These are phyloP conservation scores for Boletus fagicola DNA, from an alignment of 768 basidiomycete genomes.

Conservation along the genomic window DNA sequence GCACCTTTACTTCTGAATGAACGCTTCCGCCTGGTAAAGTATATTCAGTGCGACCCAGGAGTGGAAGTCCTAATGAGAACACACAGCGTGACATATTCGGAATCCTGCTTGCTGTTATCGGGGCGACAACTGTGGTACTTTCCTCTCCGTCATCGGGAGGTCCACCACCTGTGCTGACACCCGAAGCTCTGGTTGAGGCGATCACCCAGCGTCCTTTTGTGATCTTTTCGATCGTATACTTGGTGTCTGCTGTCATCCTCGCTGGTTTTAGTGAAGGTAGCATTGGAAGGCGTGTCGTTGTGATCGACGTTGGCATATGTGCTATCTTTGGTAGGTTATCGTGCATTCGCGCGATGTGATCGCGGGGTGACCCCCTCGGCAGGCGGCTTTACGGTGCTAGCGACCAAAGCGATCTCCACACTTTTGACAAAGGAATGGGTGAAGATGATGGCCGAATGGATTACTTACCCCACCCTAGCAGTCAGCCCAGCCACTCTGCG, in stretches of 20 bases:
- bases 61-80: slow-evolving; percentile 14
- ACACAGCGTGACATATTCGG: slow-evolving; percentile 73
- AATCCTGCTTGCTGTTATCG: slow-evolving; percentile 76
- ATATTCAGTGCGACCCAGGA: slow-evolving; percentile 6
- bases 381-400: slow-evolving; percentile 94
- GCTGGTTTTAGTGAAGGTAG: slow-evolving; percentile 62
- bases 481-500: slow-evolving; percentile 40
- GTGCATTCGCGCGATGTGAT: not conserved
- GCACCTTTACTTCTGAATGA: slow-evolving; percentile 84
- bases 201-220: slow-evolving; percentile 73
- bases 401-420: slow-evolving; percentile 90
- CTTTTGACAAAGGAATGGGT: slow-evolving; percentile 78
- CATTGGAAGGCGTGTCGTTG: slow-evolving; percentile 65
- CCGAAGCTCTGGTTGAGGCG: slow-evolving; percentile 63
- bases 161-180: slow-evolving; percentile 53
- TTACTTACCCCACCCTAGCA: slow-evolving; percentile 76
- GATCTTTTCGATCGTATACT: slow-evolving; percentile 66
- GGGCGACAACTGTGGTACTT: slow-evolving; percentile 91
- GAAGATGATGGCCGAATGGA: slow-evolving; percentile 72
- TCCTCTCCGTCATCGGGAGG: slow-evolving; percentile 70
- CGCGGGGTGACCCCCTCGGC: not conserved
- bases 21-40: slow-evolving; percentile 69
- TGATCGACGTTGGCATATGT: slow-evolving; percentile 86
- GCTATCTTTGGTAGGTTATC: slow-evolving; percentile 67
- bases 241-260: slow-evolving; percentile 55